These are phyloP conservation scores for Sorghum bicolor DNA, from an alignment of 176 grass and related monocot species.

Conservation along the genomic window DNA sequence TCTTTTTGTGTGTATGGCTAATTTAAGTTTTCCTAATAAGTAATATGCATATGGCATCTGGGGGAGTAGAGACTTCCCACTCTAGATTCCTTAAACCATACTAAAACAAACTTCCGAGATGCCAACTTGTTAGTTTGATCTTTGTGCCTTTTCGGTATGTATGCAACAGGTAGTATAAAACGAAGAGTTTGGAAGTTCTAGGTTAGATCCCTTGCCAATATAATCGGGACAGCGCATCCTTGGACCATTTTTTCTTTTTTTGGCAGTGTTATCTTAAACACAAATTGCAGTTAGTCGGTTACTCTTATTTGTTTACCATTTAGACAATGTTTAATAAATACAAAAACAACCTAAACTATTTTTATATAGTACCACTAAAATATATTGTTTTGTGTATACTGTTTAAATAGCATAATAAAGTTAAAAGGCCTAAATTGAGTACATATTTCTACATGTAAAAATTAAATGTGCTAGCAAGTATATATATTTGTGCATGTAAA, in stretches of 20 bases:
- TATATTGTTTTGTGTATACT: too few relatives aligned
- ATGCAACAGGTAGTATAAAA: not conserved
- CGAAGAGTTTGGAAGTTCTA: not conserved
- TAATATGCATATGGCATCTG: not conserved
- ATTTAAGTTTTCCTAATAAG: not conserved
- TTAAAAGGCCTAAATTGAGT: too few relatives aligned
- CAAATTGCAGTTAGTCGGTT: not conserved
- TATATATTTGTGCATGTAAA: too few relatives aligned
- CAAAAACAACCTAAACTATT: too few relatives aligned
- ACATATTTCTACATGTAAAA: too few relatives aligned
- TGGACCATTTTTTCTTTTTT: not conserved
- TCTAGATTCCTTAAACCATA: not conserved
- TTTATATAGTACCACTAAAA: too few relatives aligned
- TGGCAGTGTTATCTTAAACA: not conserved
- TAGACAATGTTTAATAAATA: too few relatives aligned
- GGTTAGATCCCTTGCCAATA: not conserved
- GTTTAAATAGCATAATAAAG: too few relatives aligned
- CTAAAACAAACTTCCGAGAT: conserved; percentile 12
- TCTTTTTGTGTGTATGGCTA: not conserved
- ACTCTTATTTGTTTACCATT: too few relatives aligned
- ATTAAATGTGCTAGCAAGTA: too few relatives aligned
- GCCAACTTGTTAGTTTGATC: not conserved
- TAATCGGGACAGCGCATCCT: too few relatives aligned
- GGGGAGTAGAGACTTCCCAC: not conserved
- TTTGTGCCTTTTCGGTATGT: not conserved